Evolutionary conservation across 2,329 filamentous ascomycete genomes (phyloP).

Genomic region (Ceratocystis cubensis): DNA sequence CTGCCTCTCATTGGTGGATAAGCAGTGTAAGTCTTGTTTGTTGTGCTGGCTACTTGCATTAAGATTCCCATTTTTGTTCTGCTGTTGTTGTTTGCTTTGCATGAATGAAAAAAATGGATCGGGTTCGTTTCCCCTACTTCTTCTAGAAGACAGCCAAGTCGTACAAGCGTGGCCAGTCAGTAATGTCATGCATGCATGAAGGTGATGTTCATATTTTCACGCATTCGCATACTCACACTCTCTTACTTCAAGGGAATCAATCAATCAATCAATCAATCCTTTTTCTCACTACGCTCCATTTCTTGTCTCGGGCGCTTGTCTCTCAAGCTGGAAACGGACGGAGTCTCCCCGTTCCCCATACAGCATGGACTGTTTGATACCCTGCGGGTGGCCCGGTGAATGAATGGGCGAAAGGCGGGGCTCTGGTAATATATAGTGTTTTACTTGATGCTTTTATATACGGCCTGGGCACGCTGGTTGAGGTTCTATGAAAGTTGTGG

Average conservation of each 20-base stretch:
- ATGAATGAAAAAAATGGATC: not conserved
- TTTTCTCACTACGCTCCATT: not conserved
- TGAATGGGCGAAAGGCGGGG: not conserved
- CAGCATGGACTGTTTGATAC: not conserved
- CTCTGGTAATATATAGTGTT: not conserved
- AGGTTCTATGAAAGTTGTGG: not conserved
- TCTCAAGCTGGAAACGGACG: not conserved
- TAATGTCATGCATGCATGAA: slow-evolving; percentile 3
- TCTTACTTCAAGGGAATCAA: not conserved
- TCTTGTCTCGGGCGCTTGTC: not conserved
- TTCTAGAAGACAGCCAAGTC: slow-evolving; percentile 5
- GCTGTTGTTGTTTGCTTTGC: not conserved
- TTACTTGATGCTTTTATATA: not conserved
- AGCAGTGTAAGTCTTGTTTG: not conserved
- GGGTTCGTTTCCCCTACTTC: not conserved
- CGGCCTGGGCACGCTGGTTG: not conserved
- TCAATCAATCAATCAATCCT: not conserved
- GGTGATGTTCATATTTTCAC: not conserved
- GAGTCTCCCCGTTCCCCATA: slow-evolving; percentile 5
- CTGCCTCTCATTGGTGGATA: not conserved
- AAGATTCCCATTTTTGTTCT: not conserved
- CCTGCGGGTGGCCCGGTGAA: not conserved
- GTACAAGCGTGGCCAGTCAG: not conserved
- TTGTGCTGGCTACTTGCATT: not conserved
- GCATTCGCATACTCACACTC: not conserved